Conservation (phyloP, 805 yeast genomes). For the Myxozyma vanderwaltii region DNA sequence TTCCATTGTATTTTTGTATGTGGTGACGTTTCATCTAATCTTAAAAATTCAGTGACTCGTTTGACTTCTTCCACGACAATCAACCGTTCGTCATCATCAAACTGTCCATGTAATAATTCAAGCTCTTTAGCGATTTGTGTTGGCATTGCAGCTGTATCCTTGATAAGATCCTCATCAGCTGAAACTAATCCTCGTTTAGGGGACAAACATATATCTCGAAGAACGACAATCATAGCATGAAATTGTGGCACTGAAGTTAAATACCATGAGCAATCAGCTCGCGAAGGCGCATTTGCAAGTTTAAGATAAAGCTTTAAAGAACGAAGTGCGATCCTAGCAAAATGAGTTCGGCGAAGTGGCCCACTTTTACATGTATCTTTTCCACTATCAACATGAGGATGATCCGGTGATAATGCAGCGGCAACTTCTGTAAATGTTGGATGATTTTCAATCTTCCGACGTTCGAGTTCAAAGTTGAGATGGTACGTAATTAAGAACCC, state of each 20-base stretch:
- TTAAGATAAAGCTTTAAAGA: conserved; percentile 12
- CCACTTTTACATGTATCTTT: background rate
- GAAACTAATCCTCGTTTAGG: conserved; percentile 6
- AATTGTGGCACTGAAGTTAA: conserved; percentile 13
- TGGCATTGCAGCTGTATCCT: background rate
- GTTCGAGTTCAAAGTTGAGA: background rate
- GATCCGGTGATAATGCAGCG: background rate
- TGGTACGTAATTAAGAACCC: conserved; percentile 9
- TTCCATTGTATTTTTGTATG: conserved; percentile 9
- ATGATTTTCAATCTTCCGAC: background rate
- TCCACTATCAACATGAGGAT: background rate
- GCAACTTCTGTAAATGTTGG: background rate
- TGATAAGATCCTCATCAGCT: background rate
- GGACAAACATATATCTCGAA: conserved; percentile 15
- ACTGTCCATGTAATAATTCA: background rate
- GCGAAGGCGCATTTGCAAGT: background rate
- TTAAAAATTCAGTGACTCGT: conserved; percentile 8
- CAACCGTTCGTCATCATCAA: conserved; percentile 14
- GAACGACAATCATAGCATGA: conserved; percentile 22
- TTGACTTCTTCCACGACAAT: conserved; percentile 12
- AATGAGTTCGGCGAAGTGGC: conserved; percentile 1
- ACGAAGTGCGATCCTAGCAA: conserved; percentile 15
- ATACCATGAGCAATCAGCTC: conserved; percentile 13
- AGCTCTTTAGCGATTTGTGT: background rate
- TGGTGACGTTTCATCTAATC: conserved; percentile 1